Conservation (phyloP, 257 asterid genomes). For the Dorcoceras hygrometricum region DNA sequence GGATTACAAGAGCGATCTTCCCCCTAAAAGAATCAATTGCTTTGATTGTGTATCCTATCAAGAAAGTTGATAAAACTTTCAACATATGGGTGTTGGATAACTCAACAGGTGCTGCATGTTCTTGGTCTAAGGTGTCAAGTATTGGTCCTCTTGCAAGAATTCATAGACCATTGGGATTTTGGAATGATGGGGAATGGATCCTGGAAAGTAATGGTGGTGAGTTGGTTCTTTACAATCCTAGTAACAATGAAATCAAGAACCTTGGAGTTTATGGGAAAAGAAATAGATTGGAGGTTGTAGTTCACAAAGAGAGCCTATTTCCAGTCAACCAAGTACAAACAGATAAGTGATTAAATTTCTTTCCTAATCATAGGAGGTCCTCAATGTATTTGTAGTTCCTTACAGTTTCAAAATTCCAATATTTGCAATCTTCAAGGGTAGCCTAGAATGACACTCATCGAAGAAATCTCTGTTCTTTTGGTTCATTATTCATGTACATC, state of each 20-base stretch:
- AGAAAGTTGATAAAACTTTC: slow-evolving; percentile 34
- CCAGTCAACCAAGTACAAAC: slow-evolving; percentile 12
- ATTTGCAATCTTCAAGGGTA: background rate
- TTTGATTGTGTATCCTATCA: slow-evolving; percentile 40
- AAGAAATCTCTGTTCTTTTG: background rate
- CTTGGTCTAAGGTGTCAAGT: slow-evolving; percentile 38
- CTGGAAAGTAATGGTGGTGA: slow-evolving; percentile 40
- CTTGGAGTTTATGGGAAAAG: slow-evolving; percentile 52
- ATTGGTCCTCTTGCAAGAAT: slow-evolving; percentile 49
- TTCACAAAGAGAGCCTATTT: slow-evolving; percentile 41
- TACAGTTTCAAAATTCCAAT: background rate
- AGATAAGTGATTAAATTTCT: background rate
- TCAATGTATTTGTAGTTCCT: background rate
- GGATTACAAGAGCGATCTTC: slow-evolving; percentile 46
- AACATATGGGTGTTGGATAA: slow-evolving; percentile 47
- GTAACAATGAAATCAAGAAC: slow-evolving; percentile 22
- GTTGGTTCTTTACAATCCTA: slow-evolving; percentile 35
- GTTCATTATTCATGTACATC: background rate
- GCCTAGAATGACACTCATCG: background rate
- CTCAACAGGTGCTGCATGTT: slow-evolving; percentile 14
- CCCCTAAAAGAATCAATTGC: slow-evolving; percentile 39
- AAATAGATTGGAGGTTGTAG: slow-evolving; percentile 48
- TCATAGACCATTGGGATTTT: slow-evolving; percentile 55
- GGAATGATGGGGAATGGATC: slow-evolving; percentile 34
- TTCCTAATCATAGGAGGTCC: no score